Conservation (phyloP, 768 basidiomycete genomes). For the Leccinum fibrillosum region DNA sequence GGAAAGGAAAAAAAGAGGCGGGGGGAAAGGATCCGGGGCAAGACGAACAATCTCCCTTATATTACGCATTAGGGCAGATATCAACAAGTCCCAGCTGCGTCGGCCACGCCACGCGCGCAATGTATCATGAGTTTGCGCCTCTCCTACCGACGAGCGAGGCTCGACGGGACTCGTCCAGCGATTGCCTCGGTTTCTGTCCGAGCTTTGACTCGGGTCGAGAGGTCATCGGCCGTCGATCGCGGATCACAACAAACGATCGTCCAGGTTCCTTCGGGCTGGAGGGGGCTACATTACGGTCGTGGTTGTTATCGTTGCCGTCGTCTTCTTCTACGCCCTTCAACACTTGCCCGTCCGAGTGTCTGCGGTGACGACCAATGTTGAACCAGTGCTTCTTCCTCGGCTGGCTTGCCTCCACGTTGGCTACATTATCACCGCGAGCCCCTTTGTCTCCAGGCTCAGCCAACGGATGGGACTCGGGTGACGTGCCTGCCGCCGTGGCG, state of each 20-base stretch:
- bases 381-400: conserved; percentile 73
- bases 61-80: conserved; percentile 14
- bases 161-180: conserved; percentile 29
- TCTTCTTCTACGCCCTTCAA: conserved; percentile 25
- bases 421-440: conserved; percentile 15
- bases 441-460: conserved; percentile 17
- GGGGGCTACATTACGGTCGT: conserved; percentile 25
- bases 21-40: not conserved
- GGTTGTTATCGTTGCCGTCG: not conserved
- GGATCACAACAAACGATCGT: conserved; percentile 68
- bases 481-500: conserved; percentile 14
- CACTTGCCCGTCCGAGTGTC: conserved; percentile 54
- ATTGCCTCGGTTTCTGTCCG: conserved; percentile 25
- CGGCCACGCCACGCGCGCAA: not conserved
- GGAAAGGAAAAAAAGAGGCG: not conserved
- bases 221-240: conserved; percentile 48
- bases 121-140: conserved; percentile 26
- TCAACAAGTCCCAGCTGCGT: conserved; percentile 8
- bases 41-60: conserved; percentile 6
- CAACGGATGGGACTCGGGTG: conserved; percentile 21
- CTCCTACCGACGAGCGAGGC: conserved; percentile 28
- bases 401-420: conserved; percentile 41
- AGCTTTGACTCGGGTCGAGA: conserved; percentile 21
- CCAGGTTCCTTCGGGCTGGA: conserved; percentile 36
- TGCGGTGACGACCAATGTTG: conserved; percentile 54